These are phyloP conservation scores for Erigeron canadensis DNA, from an alignment of 129 eudicot species.

Conservation along the genomic window DNA sequence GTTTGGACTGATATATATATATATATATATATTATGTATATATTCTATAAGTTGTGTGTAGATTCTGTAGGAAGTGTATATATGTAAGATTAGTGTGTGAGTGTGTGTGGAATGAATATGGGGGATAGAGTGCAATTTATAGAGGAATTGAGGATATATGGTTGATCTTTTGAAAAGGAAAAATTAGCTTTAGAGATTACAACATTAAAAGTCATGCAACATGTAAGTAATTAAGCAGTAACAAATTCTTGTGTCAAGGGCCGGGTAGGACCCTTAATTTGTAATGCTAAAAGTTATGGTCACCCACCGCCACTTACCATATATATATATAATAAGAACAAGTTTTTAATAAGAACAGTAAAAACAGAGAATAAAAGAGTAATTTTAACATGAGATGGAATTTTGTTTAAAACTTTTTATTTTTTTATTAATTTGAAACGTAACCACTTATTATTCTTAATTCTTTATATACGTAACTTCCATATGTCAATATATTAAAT, in stretches of 20 bases:
- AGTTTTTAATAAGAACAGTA: background rate
- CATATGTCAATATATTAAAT: too few species aligned
- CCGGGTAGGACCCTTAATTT: constrained; percentile 22
- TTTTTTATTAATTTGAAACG: too few species aligned
- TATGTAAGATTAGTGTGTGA: constrained; percentile 17
- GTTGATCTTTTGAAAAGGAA: constrained; percentile 10
- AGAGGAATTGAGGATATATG: constrained; percentile 28
- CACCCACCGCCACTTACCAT: background rate
- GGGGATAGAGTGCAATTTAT: constrained; percentile 48
- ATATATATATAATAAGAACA: background rate
- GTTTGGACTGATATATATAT: too few species aligned
- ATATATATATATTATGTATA: too few species aligned
- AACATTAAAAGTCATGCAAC: constrained; percentile 22
- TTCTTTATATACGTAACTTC: too few species aligned
- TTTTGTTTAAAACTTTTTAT: too few species aligned
- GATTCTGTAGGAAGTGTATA: background rate
- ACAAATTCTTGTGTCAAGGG: too few species aligned
- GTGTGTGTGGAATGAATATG: constrained; percentile 13
- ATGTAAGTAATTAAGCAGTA: constrained; percentile 22
- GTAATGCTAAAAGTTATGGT: too few species aligned
- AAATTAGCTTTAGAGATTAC: background rate
- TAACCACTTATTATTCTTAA: too few species aligned
- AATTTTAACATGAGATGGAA: too few species aligned
- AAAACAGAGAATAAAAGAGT: too few species aligned
- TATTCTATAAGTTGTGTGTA: too few species aligned